These are phyloP conservation scores for Chaetomium globosum DNA, from an alignment of 2,329 filamentous ascomycete species.

Conservation along the genomic window DNA sequence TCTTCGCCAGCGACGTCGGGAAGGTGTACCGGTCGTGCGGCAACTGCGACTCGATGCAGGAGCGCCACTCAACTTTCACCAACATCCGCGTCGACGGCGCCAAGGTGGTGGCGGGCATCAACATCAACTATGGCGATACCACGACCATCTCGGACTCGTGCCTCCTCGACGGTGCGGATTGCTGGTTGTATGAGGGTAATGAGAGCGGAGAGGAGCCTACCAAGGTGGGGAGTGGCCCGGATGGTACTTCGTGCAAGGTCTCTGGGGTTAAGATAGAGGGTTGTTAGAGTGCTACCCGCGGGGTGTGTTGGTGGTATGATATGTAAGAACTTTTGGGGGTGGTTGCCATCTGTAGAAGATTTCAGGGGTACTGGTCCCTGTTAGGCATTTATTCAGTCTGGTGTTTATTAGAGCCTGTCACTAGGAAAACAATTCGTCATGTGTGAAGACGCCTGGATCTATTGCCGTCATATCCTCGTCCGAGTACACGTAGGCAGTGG, in stretches of 20 bases:
- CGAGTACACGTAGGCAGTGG: too few species aligned
- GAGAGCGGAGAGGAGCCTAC: slow-evolving; percentile 34
- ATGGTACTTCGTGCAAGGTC: slow-evolving; percentile 31
- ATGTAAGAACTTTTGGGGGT: neutral
- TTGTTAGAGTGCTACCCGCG: slow-evolving; percentile 23
- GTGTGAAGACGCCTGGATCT: too few species aligned
- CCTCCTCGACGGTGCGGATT: slow-evolving; percentile 26
- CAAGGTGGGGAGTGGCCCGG: slow-evolving; percentile 35
- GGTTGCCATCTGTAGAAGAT: neutral
- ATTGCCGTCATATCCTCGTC: too few species aligned
- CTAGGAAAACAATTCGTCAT: too few species aligned
- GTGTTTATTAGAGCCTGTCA: too few species aligned
- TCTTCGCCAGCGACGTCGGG: slow-evolving; percentile 48
- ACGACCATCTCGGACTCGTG: slow-evolving; percentile 36
- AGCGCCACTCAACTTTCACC: slow-evolving; percentile 49
- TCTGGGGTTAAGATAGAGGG: slow-evolving; percentile 36
- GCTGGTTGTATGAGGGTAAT: slow-evolving; percentile 34
- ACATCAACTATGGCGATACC: slow-evolving; percentile 52
- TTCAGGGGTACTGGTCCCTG: neutral
- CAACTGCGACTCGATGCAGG: slow-evolving; percentile 49
- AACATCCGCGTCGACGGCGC: slow-evolving; percentile 50
- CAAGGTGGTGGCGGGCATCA: slow-evolving; percentile 49
- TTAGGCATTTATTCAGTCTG: neutral
- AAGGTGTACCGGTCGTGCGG: slow-evolving; percentile 54
- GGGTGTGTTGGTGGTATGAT: neutral